phyloP scores from a whole-genome alignment of 495 filamentous ascomycete species.

The Tuber microsphaerosporum region DNA sequence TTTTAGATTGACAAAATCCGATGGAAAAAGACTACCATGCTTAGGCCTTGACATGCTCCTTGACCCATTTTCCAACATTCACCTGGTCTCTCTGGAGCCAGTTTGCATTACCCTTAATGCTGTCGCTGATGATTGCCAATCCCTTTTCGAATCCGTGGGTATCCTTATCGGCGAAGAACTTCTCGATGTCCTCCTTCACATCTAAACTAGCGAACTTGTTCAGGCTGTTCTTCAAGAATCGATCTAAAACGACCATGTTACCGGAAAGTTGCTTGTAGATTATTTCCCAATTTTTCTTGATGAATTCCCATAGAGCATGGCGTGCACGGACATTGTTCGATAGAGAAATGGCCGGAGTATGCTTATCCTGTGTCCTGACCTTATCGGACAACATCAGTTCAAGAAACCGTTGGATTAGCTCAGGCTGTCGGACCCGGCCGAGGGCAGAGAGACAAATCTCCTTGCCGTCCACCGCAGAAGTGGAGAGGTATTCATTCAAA shows the following conservation, averaged over 20 bases:
- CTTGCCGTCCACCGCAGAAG: constrained; percentile 78
- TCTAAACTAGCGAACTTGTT: constrained; percentile 65
- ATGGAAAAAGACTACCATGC: not conserved
- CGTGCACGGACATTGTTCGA: constrained; percentile 64
- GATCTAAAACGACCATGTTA: constrained; percentile 80
- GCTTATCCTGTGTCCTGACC: constrained; percentile 74
- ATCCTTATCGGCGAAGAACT: constrained; percentile 77
- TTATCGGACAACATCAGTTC: constrained; percentile 72
- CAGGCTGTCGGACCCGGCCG: constrained; percentile 62
- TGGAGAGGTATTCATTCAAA: constrained; percentile 72
- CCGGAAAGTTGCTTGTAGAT: constrained; percentile 61
- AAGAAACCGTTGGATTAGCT: constrained; percentile 62
- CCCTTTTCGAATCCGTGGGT: constrained; percentile 72
- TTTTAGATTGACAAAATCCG: not conserved
- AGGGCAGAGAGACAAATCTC: constrained; percentile 73
- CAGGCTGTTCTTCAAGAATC: constrained; percentile 70
- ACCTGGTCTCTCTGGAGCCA: constrained; percentile 68
- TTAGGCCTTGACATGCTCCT: constrained; percentile 46
- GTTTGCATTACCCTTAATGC: constrained; percentile 64
- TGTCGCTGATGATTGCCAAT: constrained; percentile 70
- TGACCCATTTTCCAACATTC: constrained; percentile 64
- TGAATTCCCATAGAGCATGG: constrained; percentile 69
- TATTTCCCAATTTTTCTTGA: constrained; percentile 68
- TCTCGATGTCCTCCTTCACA: constrained; percentile 66
- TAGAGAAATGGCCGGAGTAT: constrained; percentile 66